Conservation (phyloP, 1,284 basidiomycete species). For the Ceratobasidium theobromae region DNA sequence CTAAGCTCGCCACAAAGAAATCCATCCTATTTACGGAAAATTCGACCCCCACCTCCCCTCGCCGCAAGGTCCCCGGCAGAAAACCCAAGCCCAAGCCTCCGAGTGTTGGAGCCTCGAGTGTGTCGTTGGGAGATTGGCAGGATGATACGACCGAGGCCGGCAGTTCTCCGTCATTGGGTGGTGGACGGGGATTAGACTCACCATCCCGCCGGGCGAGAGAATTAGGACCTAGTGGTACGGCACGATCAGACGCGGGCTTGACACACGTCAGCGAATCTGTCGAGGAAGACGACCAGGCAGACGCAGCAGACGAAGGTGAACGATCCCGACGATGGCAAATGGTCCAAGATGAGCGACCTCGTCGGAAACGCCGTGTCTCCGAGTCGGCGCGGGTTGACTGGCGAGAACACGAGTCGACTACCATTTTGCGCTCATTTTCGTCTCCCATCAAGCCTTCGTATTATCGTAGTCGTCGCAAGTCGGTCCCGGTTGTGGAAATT, state of each 20-base stretch:
- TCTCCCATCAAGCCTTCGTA: not conserved
- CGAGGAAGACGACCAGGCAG: not conserved
- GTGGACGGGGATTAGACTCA: not conserved
- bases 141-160: not conserved
- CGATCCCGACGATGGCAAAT: not conserved
- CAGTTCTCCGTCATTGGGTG: slow-evolving; percentile 12
- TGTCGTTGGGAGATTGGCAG: not conserved
- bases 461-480: not conserved
- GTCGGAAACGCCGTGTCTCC: not conserved
- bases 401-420: not conserved
- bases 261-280: not conserved
- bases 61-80: too few species aligned
- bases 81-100: not conserved
- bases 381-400: not conserved
- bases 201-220: not conserved
- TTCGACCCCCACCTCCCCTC: not conserved
- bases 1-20: too few species aligned
- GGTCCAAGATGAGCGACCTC: not conserved
- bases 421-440: not conserved
- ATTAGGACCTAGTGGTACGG: not conserved
- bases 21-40: not conserved
- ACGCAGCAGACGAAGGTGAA: not conserved
- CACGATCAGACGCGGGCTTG: not conserved
- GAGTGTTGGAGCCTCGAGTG: not conserved
- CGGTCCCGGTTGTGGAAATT: not conserved